Base-by-base conservation (phyloP, 2,329 filamentous ascomycete species). In the Amesomyces nigricolor region DNA sequence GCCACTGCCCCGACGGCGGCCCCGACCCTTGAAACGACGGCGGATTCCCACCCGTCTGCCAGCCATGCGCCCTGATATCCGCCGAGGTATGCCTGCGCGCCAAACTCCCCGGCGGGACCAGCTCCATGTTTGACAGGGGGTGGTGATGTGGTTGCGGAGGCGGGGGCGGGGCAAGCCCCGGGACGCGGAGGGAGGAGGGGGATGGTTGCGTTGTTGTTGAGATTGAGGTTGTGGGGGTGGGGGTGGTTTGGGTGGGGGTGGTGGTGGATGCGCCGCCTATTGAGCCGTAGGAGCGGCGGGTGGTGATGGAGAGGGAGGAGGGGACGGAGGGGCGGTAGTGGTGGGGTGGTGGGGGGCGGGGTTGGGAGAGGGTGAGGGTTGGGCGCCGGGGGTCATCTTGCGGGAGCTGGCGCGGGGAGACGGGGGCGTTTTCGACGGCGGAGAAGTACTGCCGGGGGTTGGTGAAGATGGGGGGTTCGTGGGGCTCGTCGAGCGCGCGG, bases 61-160 rank as follows among this genome's bases (percentile, higher is more conserved):
- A 92, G 38, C 87, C 89, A 67, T 91, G 87, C 64, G 91, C 87
- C 51, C 94, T 86, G 63, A 99, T 97, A 68, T 99, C 94, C 56
- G 94, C 94, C 39, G 91, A 92, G 1, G 94, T 99, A 72, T 99
- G 94, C 58, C 53, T 50, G 13, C 53, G 56, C 2, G 53, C 56
- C 7, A 58, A 35, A n/a, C 52, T 59, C 47, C 53, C 10, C 2
- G 52, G 44, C 22, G 32, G 32, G 7, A 50, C 50, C 26, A 60
- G 44, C 32, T 59, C 57, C 8, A 57, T 42, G 26, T 58, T 54
- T 2, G 59, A 58, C 51, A 70, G 51, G 11, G 66, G 66, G 22
- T 26, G 22, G 22, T 26, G 22, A 6, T 26, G 22, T 5, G 22
- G 72, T 9, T 77, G 70, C 66, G 76, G 71, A 16, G 68, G 67